A percentile compares a stretch with the other conserved stretches of the same genome.
These are phyloP conservation scores for Whalleya microplaca DNA, from an alignment of 2,329 filamentous ascomycete species.

Conservation along the genomic window DNA sequence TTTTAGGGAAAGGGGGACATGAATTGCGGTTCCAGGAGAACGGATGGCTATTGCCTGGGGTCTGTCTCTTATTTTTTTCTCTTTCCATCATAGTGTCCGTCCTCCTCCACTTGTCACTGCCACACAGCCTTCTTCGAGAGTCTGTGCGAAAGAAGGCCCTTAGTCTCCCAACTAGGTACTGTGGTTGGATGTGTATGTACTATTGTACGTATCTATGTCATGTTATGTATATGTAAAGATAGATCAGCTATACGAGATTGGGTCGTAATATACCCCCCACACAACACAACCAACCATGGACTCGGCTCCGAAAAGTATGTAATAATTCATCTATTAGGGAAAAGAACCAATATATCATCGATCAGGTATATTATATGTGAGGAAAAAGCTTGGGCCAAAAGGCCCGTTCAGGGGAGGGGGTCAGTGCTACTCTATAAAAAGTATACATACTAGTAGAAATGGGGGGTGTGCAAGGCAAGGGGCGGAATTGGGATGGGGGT, in stretches of 20 bases:
- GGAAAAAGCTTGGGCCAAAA: not conserved
- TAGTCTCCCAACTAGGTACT: too few species aligned
- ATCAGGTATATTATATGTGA: not conserved
- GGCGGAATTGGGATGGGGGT: too few species aligned
- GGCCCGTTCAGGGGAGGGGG: too few species aligned
- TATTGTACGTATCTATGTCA: conserved; percentile 1
- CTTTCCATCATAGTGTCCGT: too few species aligned
- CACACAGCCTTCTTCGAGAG: too few species aligned
- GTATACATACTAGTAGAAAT: too few species aligned
- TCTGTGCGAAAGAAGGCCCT: too few species aligned
- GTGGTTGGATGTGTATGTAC: too few species aligned
- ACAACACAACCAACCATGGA: too few species aligned
- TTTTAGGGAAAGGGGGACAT: not conserved
- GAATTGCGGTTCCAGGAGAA: not conserved
- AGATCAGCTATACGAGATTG: conserved; percentile 27
- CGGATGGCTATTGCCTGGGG: not conserved
- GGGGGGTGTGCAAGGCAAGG: too few species aligned
- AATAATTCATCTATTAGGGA: too few species aligned
- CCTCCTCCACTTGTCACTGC: not conserved
- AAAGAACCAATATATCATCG: too few species aligned
- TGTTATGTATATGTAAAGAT: conserved; percentile 4
- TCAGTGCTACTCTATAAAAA: conserved; percentile 7
- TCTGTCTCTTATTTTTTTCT: not conserved
- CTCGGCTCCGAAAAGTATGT: conserved; percentile 24
- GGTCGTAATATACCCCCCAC: conserved; percentile 27